phyloP scores from a whole-genome alignment of 495 filamentous ascomycete species.

The Cryomyces minteri region DNA sequence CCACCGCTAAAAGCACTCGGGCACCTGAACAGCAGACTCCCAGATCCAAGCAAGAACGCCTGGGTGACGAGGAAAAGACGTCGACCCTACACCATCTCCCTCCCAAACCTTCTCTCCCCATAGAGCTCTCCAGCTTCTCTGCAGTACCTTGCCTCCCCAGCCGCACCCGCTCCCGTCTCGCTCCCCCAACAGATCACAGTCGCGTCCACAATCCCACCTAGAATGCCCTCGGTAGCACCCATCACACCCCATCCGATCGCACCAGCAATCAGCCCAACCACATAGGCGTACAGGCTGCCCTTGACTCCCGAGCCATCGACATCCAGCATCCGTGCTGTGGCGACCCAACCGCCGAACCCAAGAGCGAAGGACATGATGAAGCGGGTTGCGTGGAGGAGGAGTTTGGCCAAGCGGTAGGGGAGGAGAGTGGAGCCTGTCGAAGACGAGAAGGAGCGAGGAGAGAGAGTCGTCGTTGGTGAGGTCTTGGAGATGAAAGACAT shows the following conservation, averaged over 20 bases:
- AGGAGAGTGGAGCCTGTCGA: conserved; percentile 26
- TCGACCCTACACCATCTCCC: neutral
- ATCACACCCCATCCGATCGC: conserved; percentile 90
- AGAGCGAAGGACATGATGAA: conserved; percentile 77
- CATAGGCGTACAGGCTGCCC: conserved; percentile 89
- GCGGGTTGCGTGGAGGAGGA: conserved; percentile 76
- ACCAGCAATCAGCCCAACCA: conserved; percentile 78
- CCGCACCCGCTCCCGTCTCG: conserved; percentile 49
- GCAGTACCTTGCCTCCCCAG: conserved; percentile 59
- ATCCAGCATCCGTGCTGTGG: conserved; percentile 54
- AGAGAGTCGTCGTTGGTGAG: conserved; percentile 41
- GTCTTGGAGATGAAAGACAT: conserved; percentile 51
- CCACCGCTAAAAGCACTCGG: no score
- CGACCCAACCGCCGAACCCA: conserved; percentile 96
- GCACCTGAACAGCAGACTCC: no score
- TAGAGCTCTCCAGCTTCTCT: conserved; percentile 74
- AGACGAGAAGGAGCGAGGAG: conserved; percentile 34
- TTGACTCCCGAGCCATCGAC: conserved; percentile 28
- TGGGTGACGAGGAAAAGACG: no score
- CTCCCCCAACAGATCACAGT: conserved; percentile 86
- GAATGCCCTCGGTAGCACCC: conserved; percentile 86
- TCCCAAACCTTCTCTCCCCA: conserved; percentile 25
- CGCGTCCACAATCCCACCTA: conserved; percentile 84
- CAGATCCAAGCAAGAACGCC: no score
- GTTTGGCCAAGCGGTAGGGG: conserved; percentile 76